These are phyloP conservation scores for Aspergillus hortae DNA, from an alignment of 2,329 filamentous ascomycete species.

Conservation along the genomic window DNA sequence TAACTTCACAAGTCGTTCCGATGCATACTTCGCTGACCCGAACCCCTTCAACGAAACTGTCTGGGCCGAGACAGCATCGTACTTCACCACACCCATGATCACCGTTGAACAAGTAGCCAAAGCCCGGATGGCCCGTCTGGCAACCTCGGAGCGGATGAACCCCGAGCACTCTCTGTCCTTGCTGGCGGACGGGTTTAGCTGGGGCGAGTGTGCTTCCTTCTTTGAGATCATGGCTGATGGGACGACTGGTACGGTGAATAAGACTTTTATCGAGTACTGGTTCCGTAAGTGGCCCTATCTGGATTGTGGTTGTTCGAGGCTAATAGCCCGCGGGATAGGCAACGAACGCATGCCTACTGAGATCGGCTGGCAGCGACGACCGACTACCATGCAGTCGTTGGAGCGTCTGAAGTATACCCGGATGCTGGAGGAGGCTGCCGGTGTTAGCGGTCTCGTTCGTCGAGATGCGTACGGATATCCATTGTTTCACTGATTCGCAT, in stretches of 20 bases:
- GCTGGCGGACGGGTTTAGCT: slow-evolving; percentile 8
- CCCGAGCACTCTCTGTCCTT: slow-evolving; percentile 4
- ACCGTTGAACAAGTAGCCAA: slow-evolving; percentile 6
- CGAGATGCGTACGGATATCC: background rate
- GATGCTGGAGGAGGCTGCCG: slow-evolving; percentile 4
- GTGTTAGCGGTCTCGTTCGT: background rate
- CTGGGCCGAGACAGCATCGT: slow-evolving; percentile 11
- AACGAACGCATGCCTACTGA: slow-evolving; percentile 13
- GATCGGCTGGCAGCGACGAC: slow-evolving; percentile 10
- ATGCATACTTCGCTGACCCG: slow-evolving; percentile 13
- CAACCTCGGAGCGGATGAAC: slow-evolving; percentile 9
- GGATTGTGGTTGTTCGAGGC: background rate
- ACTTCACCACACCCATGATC: slow-evolving; percentile 11
- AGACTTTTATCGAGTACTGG: slow-evolving; percentile 12
- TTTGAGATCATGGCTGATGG: slow-evolving; percentile 14
- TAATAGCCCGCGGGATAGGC: background rate
- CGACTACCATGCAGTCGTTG: background rate
- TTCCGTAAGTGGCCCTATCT: slow-evolving; percentile 2
- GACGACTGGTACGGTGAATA: slow-evolving; percentile 8
- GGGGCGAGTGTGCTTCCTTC: slow-evolving; percentile 13
- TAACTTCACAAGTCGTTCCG: slow-evolving; percentile 6
- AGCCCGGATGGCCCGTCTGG: slow-evolving; percentile 9
- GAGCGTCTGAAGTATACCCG: slow-evolving; percentile 6
- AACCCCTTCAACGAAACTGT: slow-evolving; percentile 15
- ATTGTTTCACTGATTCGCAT: background rate